phyloP scores from a whole-genome alignment of 495 filamentous ascomycete genomes.

The Talaromyces wortmannii region DNA sequence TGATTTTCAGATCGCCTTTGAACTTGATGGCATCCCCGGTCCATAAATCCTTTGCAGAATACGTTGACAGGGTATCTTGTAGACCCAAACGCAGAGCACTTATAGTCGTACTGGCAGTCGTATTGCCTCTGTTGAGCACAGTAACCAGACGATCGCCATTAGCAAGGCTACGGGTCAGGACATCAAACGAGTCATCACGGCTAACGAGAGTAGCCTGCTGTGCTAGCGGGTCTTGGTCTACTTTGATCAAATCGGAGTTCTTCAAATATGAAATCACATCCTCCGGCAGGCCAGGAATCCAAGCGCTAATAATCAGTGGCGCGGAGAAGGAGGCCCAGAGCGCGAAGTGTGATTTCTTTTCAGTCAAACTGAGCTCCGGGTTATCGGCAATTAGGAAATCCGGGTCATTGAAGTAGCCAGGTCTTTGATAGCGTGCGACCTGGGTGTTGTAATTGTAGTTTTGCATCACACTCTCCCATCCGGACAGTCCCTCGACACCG shows the following conservation, averaged over 20 bases:
- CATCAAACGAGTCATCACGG: constrained; percentile 22
- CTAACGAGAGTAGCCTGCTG: constrained; percentile 33
- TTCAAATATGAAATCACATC: constrained; percentile 24
- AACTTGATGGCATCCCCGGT: constrained; percentile 8
- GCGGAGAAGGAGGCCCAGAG: constrained; percentile 33
- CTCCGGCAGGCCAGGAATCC: constrained; percentile 24
- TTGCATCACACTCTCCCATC: constrained; percentile 35
- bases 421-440: constrained; percentile 31
- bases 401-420: constrained; percentile 37
- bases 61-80: not conserved
- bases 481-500: not conserved
- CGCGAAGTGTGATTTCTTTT: constrained; percentile 34
- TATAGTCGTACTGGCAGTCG: constrained; percentile 9
- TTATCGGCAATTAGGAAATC: constrained; percentile 37
- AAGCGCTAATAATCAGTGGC: constrained; percentile 34
- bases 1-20: constrained; percentile 8
- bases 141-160: constrained; percentile 24
- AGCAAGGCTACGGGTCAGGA: constrained; percentile 20
- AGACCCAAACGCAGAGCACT: constrained; percentile 16
- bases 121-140: constrained; percentile 22
- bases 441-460: constrained; percentile 30
- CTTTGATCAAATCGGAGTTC: constrained; percentile 28
- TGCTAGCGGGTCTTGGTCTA: constrained; percentile 32
- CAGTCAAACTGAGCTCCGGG: constrained; percentile 22
- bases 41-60: constrained; percentile 12